phyloP scores from a whole-genome alignment of 768 basidiomycete genomes.

The Boletus sp. region DNA sequence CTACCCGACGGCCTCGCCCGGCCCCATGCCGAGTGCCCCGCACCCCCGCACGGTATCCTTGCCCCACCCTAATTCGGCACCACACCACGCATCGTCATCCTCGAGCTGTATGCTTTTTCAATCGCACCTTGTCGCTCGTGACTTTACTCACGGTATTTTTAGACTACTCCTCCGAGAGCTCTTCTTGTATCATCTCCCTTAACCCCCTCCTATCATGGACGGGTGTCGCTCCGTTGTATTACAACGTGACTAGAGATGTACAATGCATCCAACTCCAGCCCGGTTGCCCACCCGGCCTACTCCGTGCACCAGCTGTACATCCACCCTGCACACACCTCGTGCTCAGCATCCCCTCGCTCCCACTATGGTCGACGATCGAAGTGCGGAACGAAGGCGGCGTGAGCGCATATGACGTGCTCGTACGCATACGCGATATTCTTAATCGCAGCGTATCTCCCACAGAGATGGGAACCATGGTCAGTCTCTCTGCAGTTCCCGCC shows the following conservation, averaged over 20 bases:
- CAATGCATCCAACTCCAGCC: slow-evolving; percentile 20
- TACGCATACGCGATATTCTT: slow-evolving; percentile 28
- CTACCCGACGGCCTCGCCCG: slow-evolving; percentile 18
- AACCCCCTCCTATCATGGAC: slow-evolving; percentile 27
- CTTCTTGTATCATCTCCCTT: slow-evolving; percentile 21
- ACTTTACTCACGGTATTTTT: background rate
- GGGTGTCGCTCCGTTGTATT: slow-evolving; percentile 18
- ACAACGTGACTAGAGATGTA: slow-evolving; percentile 27
- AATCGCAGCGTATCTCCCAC: slow-evolving; percentile 22
- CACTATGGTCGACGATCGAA: slow-evolving; percentile 30
- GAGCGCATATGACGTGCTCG: slow-evolving; percentile 29
- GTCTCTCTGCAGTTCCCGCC: slow-evolving; percentile 17
- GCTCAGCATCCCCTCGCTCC: slow-evolving; percentile 23
- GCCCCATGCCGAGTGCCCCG: slow-evolving; percentile 24
- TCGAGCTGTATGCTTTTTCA: slow-evolving; percentile 16
- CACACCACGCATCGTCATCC: slow-evolving; percentile 16
- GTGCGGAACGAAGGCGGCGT: slow-evolving; percentile 28
- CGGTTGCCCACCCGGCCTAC: slow-evolving; percentile 14
- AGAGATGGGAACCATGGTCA: slow-evolving; percentile 28
- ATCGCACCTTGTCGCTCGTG: background rate
- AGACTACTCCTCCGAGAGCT: slow-evolving; percentile 16
- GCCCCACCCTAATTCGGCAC: slow-evolving; percentile 31
- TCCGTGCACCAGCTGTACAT: slow-evolving; percentile 24
- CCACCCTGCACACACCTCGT: slow-evolving; percentile 16
- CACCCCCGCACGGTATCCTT: slow-evolving; percentile 29